Base-by-base conservation (phyloP, 176 grass and related monocot species). In the Poa pratensis region DNA sequence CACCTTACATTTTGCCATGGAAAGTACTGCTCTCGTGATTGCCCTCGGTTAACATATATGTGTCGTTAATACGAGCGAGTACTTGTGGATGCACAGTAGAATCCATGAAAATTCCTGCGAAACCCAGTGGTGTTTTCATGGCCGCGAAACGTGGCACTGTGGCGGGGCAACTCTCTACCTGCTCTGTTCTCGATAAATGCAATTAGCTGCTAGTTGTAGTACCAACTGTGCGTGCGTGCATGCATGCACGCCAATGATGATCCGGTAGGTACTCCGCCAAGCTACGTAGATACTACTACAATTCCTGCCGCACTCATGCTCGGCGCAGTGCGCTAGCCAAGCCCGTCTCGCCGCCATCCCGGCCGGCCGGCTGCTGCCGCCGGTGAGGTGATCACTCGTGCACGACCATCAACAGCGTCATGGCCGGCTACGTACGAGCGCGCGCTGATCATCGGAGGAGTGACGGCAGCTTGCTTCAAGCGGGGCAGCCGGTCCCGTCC, bases 161-260 rank as follows among this genome's bases (percentile, higher is more conserved):
- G 69, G 40, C 69, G 16, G 6, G 12, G 9, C 70, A 73, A 48
- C 43, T 18, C 43, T 48, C n/a, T 14, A 57, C 72, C 34, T 72
- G 69, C 40, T 59, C 53, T 27, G 22, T 18, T 79, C 14, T 79
- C 57, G 8, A 46, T 79, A 24, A 62, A 62, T 79, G 76, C 22
- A 45, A 20, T 13, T 32, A 65, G 59, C 59, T 62, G 23, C 23
- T 65, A 7, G 12, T 15, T 15, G 4, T 30, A 30, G 5, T 53
- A 43, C 34, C 20, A 23, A 10, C 22, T 62, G 76, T 19, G 71
- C 72, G 40, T 79, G 76, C 57, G 39, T 75, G 72, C 72, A 52
- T 75, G 72, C 46, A 75, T 79, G 57, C 57, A 62, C 76, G 12
- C 39, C 35, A 62, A 79, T 79, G 55, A 79, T 19, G 35, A 62